phyloP scores from a whole-genome alignment of 1,284 basidiomycete species.

The Cutaneotrichosporon sp. region DNA sequence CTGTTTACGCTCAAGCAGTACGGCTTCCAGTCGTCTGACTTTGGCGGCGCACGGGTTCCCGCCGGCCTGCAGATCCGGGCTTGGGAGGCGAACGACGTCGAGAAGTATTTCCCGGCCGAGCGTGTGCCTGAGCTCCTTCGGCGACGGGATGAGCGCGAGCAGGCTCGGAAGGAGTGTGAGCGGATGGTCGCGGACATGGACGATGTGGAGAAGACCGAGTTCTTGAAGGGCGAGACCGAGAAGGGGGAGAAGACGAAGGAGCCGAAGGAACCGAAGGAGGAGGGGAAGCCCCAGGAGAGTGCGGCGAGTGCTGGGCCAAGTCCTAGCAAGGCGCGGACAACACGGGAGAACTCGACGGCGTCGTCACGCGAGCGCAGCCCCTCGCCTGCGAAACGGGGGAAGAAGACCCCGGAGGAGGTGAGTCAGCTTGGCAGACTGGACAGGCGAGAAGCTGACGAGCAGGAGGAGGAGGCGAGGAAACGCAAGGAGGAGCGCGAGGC shows the following conservation, averaged over 20 bases:
- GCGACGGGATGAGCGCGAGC: conserved; percentile 23
- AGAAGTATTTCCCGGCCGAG: conserved; percentile 28
- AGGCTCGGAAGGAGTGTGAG: conserved; percentile 29
- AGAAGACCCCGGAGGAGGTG: conserved; percentile 36
- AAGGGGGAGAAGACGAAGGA: background rate
- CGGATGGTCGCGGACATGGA: conserved; percentile 26
- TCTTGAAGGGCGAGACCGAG: conserved; percentile 26
- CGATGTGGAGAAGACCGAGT: conserved; percentile 30
- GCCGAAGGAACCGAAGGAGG: background rate
- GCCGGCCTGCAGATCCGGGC: conserved; percentile 34
- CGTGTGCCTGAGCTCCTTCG: conserved; percentile 17
- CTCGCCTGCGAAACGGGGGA: conserved; percentile 34
- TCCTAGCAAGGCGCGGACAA: background rate
- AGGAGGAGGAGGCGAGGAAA: conserved; percentile 30
- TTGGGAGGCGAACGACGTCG: conserved; percentile 38
- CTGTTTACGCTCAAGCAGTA: conserved; percentile 36
- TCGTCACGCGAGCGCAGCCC: conserved; percentile 14
- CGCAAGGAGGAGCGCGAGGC: conserved; percentile 8
- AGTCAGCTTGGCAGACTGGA: conserved; percentile 1
- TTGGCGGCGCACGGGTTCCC: conserved; percentile 29
- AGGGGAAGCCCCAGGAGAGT: conserved; percentile 5
- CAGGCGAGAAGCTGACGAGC: background rate
- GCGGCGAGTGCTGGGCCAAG: background rate
- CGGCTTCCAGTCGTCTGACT: conserved; percentile 33
- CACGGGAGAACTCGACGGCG: background rate